Conservation (phyloP, 495 filamentous ascomycete species). For the Bryoglossum gracile region DNA sequence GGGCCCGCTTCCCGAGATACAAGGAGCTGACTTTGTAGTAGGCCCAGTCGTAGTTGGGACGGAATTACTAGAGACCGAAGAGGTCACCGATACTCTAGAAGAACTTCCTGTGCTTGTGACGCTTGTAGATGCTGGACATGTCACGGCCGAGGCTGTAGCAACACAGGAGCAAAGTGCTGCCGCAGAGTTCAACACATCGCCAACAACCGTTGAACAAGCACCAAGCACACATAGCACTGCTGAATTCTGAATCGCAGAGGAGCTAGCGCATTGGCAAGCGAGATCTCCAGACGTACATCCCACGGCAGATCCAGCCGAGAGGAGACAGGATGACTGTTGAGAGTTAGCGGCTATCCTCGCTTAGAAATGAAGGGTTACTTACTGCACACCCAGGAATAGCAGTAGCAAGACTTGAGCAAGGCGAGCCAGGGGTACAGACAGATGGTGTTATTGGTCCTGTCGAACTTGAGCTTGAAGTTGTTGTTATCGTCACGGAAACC, state of each 20-base stretch:
- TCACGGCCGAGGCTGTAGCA: no score
- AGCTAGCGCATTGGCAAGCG: slow-evolving; percentile 8
- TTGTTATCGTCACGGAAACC: neutral
- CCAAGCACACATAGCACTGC: slow-evolving; percentile 3
- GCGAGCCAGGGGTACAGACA: no score
- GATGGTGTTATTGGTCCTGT: no score
- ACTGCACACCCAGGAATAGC: slow-evolving; percentile 1
- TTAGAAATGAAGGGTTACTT: neutral
- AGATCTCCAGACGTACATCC: slow-evolving; percentile 1
- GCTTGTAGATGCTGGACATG: no score
- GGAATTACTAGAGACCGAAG: no score
- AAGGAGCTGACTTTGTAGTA: no score
- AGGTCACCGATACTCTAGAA: no score
- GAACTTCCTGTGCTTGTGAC: no score
- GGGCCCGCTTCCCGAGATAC: no score
- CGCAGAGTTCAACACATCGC: slow-evolving; percentile 4
- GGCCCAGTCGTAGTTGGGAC: no score
- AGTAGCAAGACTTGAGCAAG: no score
- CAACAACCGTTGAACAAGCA: neutral
- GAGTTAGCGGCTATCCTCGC: neutral
- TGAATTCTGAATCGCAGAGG: slow-evolving; percentile 1
- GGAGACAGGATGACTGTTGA: slow-evolving; percentile 1
- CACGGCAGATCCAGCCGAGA: slow-evolving; percentile 3
- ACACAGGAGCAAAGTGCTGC: slow-evolving; percentile 10
- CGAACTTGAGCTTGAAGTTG: no score